Conservation (phyloP, 106 monocot species). For the Platanthera guangdongensis region DNA sequence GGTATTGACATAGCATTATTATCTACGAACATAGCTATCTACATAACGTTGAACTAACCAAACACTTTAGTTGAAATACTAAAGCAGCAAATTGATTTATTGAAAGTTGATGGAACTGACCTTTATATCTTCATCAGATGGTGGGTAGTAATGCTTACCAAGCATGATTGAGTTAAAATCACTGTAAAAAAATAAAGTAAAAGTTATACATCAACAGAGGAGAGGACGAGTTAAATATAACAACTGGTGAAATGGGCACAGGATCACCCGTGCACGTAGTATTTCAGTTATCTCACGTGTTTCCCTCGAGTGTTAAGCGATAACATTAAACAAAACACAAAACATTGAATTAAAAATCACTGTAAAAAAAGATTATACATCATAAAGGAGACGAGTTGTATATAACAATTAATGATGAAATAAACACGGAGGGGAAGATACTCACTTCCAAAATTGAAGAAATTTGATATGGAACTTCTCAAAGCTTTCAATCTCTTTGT, state of each 20-base stretch:
- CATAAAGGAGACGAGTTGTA: background rate
- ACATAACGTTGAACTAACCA: background rate
- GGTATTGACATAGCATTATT: too few relatives aligned
- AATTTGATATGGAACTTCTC: slow-evolving; percentile 17
- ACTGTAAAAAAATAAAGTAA: slow-evolving; percentile 13
- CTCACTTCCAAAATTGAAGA: slow-evolving; percentile 34
- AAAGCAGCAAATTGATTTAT: background rate
- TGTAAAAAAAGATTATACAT: background rate
- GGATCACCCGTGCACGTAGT: slow-evolving; percentile 20
- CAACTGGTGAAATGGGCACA: background rate
- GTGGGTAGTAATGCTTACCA: slow-evolving; percentile 23
- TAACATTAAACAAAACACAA: too few relatives aligned
- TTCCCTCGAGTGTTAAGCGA: too few relatives aligned
- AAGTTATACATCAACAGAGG: background rate
- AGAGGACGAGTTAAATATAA: background rate
- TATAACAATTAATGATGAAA: too few relatives aligned
- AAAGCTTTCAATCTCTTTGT: slow-evolving; percentile 1
- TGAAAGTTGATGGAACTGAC: slow-evolving; percentile 7
- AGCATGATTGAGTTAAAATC: slow-evolving; percentile 34
- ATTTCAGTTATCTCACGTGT: too few relatives aligned
- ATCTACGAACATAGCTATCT: too few relatives aligned
- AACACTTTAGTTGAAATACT: background rate
- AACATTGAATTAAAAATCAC: background rate
- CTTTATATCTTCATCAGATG: slow-evolving; percentile 13
- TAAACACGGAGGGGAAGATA: too few relatives aligned